Evolutionary conservation across 352 stramenopile species (phyloP).

Genomic region (Phytophthora fragariaefolia): DNA sequence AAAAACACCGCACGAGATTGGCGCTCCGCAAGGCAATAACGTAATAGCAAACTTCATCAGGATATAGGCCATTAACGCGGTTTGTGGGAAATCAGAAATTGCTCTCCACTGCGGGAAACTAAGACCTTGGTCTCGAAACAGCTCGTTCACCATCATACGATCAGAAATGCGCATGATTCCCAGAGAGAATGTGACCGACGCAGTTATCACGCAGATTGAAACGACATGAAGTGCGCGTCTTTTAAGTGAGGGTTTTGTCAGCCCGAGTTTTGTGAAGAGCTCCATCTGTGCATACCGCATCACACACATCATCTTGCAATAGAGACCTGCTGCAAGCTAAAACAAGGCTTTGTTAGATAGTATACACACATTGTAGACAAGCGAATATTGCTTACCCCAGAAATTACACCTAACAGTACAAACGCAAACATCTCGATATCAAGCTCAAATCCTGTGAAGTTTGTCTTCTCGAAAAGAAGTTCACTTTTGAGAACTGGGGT

Average conservation of each 20-base stretch:
- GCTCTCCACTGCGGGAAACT: constrained; percentile 72
- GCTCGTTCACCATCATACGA: constrained; percentile 78
- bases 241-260: constrained; percentile 59
- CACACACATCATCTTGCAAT: constrained; percentile 63
- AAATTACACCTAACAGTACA: constrained; percentile 68
- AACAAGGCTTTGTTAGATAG: not conserved
- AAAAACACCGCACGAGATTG: constrained; percentile 83
- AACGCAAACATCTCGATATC: constrained; percentile 85
- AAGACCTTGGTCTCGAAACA: constrained; percentile 73
- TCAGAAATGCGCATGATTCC: constrained; percentile 78
- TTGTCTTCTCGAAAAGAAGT: constrained; percentile 82
- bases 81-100: constrained; percentile 60
- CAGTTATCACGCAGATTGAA: constrained; percentile 65
- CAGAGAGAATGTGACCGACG: constrained; percentile 72
- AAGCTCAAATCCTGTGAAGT: constrained; percentile 82
- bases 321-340: constrained; percentile 70
- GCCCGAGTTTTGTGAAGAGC: constrained; percentile 59
- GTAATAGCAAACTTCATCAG: constrained; percentile 80
- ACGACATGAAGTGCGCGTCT: constrained; percentile 64
- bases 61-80: constrained; percentile 76
- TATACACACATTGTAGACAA: not conserved
- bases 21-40: constrained; percentile 73
- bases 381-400: constrained; percentile 46
- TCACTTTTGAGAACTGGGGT: constrained; percentile 78
- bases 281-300: constrained; percentile 57